A percentile compares a stretch with the other conserved stretches of the same genome.
These are phyloP conservation scores for Diaporthe citrichinensis DNA, from an alignment of 2,329 filamentous ascomycete species.

Conservation along the genomic window DNA sequence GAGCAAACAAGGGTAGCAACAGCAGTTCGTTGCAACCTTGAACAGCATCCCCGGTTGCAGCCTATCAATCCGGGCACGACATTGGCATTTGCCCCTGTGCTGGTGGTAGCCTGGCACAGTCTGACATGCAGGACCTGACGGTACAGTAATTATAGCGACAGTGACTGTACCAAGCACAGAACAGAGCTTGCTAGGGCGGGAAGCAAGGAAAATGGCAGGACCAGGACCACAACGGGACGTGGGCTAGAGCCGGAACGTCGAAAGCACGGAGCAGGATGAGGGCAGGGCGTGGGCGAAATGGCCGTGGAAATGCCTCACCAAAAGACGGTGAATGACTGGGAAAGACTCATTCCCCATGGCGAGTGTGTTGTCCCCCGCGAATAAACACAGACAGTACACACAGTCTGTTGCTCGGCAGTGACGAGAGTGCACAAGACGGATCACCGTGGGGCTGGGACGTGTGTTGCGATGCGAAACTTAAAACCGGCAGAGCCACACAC, in stretches of 20 bases:
- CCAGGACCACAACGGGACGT: constrained; percentile 20
- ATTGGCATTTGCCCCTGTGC: constrained; percentile 13
- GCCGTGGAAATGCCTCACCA: constrained; percentile 33
- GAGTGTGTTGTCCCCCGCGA: neutral
- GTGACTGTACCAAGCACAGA: too few relatives aligned
- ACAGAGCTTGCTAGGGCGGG: constrained; percentile 2
- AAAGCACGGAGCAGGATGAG: constrained; percentile 32
- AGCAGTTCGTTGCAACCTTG: constrained; percentile 39
- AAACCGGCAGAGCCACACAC: neutral
- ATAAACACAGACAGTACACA: neutral
- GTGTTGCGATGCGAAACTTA: constrained; percentile 24
- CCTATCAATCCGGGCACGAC: constrained; percentile 28
- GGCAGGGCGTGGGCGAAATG: neutral
- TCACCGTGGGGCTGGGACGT: neutral
- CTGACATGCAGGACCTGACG: constrained; percentile 9
- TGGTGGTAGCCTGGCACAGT: neutral
- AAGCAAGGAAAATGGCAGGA: constrained; percentile 20
- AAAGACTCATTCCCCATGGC: neutral
- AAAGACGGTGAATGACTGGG: constrained; percentile 35
- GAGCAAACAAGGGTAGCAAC: constrained; percentile 37
- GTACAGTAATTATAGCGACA: neutral
- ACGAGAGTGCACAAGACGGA: neutral
- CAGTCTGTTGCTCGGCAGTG: constrained; percentile 6
- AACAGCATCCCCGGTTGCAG: neutral
- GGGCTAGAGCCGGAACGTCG: neutral